Conservation (phyloP, 768 basidiomycete genomes). For the Paxillus ammoniavirescens region DNA sequence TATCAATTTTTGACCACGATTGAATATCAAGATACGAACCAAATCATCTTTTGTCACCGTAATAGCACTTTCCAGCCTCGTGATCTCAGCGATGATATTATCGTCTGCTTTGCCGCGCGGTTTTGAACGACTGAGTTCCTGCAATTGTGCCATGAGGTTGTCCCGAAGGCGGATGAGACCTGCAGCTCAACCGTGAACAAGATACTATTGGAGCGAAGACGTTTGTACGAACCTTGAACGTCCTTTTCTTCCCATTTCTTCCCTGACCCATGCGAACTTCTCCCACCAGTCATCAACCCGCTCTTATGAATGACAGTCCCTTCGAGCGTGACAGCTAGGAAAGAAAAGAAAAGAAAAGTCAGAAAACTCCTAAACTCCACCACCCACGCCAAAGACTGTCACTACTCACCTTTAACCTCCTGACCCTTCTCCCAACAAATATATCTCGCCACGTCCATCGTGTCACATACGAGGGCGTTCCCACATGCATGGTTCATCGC, state of each 20-base stretch:
- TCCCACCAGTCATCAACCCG: slow-evolving; percentile 94
- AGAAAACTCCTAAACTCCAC: no score
- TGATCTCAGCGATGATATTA: slow-evolving; percentile 69
- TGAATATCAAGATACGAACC: slow-evolving; percentile 40
- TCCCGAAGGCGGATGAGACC: slow-evolving; percentile 66
- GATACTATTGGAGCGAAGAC: slow-evolving; percentile 24
- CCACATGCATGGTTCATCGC: slow-evolving; percentile 98
- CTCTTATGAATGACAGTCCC: slow-evolving; percentile 98
- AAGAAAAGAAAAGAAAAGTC: not conserved
- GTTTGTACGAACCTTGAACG: slow-evolving; percentile 61
- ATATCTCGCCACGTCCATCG: slow-evolving; percentile 87
- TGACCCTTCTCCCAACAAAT: slow-evolving; percentile 94
- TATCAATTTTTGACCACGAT: not conserved
- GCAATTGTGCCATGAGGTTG: slow-evolving; percentile 66
- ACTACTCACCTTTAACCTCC: slow-evolving; percentile 85
- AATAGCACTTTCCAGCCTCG: slow-evolving; percentile 74
- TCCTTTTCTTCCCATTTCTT: slow-evolving; percentile 97
- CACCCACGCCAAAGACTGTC: not conserved
- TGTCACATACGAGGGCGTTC: slow-evolving; percentile 92
- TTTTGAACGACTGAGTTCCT: slow-evolving; percentile 81
- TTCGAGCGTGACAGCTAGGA: slow-evolving; percentile 88
- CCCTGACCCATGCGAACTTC: slow-evolving; percentile 67
- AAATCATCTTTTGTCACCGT: slow-evolving; percentile 80
- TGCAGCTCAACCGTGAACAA: slow-evolving; percentile 4
- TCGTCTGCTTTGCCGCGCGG: slow-evolving; percentile 86